Base-by-base conservation (phyloP, 2,329 filamentous ascomycete genomes). In the Sporothrix mexicana region DNA sequence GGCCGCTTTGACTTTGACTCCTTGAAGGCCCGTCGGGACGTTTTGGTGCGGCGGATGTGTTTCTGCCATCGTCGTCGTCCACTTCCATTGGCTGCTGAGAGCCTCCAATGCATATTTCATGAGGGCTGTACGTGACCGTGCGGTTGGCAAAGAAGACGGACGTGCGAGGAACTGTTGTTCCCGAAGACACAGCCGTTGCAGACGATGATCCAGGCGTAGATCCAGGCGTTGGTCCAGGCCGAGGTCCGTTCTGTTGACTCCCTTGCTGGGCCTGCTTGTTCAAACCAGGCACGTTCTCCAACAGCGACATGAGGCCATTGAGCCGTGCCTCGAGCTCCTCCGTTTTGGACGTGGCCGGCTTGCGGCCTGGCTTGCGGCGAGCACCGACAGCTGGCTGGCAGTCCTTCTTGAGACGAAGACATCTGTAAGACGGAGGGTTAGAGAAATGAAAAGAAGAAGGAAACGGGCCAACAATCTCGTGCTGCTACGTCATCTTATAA, bases 321-420 rank as follows among this genome's bases (percentile, higher is more conserved):
- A 73, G 69, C 10, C 72, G 72, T 8, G 61, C 62, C 64, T 73
- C 72, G n/a, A 73, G 64, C 45, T 69, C 45, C 13, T 72, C 72
- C 5, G 72, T 72, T 57, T 62, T 62, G 69, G 70, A 72, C 3
- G 69, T 36, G 6, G 45, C 55, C 17, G 64, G 72, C 36, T 72
- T 73, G 30, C 69, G 72, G 36, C 72, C 70, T 5, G 70, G 69
- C 9, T 73, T 73, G 10, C 69, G 72, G 1, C 72, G 72, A 9
- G 47, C 69, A n/a, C 70, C 70, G 6, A 59, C 43, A 0, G 72
- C 55, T 12, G 72, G 69, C 69, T 72, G 69, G 64, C 72, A 72
- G 36, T 69, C 70, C 41, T 73, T 73, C n/a, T 72, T 72, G 7
- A 73, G 70, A 25, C 70, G 69, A 1, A 61, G 17, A 20, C 70